Base-by-base conservation (phyloP, 2,329 filamentous ascomycete species). In the Tolypocladium ovalisporum region DNA sequence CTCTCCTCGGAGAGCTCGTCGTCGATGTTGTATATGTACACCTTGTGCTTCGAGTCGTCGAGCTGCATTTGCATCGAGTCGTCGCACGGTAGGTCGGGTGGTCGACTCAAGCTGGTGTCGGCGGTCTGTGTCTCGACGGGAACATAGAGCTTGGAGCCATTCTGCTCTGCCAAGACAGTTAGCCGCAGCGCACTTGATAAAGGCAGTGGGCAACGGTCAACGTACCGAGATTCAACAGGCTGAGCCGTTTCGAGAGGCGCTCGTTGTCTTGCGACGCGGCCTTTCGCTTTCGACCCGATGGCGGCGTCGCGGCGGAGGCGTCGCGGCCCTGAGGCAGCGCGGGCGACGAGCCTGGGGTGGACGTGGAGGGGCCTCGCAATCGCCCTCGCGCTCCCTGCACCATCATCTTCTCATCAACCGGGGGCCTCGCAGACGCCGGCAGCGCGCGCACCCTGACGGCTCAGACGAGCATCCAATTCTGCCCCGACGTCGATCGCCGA, bases 11-110 rank as follows among this genome's bases (percentile, higher is more conserved):
- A 86, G 36, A 97, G 81, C 73, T 97, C 93, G 64, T 88, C 88
- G 68, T 96, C 91, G 12, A 99, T 79, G 71, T 95, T 86, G 76
- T 92, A 87, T 64, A 99, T 91, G 78, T 94, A 97, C 59, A 97
- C 84, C 67, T 88, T 89, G 75, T 96, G 80, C 66, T 89, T 88
- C 36, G 89, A 87, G 72, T 96, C 87, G 73, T 97, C 92, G 60
- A 97, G 70, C 58, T 88, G 81, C 93, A 97, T 97, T 57, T 72
- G 67, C 87, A 61, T 82, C 75, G 24, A 68, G 67, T 53, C 62
- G 55, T 55, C 60, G 62, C 53, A 62, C 57, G 51, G 62, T 54
- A 54, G 61, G 59, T 47, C 51, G 58, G 54, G 44, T 57, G 49
- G 42, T 52, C 34, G 49, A 34, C 49, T 49, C 17, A 27, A 17